Percentiles rank a stretch among this genome's conserved stretches.
Evolutionary conservation across 768 basidiomycete species (phyloP).

Genomic region (Podaxis sp.): DNA sequence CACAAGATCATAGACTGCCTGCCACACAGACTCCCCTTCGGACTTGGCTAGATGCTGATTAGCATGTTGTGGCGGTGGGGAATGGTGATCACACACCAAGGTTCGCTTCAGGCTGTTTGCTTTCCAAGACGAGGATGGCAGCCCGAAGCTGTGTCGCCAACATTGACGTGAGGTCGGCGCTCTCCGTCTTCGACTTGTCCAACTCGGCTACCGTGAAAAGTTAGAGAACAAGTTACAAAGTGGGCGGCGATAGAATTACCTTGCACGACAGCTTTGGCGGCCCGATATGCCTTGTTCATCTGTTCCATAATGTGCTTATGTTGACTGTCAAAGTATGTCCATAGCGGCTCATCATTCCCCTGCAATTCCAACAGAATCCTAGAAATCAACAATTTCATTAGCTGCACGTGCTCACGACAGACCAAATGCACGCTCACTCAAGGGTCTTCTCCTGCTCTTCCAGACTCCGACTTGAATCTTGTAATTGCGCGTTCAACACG

Average conservation of each 20-base stretch:
- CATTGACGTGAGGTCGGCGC: conserved; percentile 35
- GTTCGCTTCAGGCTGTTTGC: conserved; percentile 59
- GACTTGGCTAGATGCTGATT: conserved; percentile 52
- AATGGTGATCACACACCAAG: conserved; percentile 46
- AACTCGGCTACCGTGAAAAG: conserved; percentile 40
- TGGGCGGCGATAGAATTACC: conserved; percentile 26
- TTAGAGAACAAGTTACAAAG: conserved; percentile 15
- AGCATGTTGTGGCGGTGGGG: not conserved
- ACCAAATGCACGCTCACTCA: conserved; percentile 57
- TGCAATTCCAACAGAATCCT: conserved; percentile 91
- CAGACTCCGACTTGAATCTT: conserved; percentile 74
- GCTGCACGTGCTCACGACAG: not conserved
- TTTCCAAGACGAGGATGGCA: conserved; percentile 60
- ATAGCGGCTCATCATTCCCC: conserved; percentile 85
- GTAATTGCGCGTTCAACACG: conserved; percentile 72
- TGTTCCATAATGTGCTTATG: conserved; percentile 82
- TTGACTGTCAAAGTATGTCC: conserved; percentile 95
- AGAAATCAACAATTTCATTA: not conserved
- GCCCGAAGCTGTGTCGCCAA: conserved; percentile 59
- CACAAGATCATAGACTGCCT: conserved; percentile 72
- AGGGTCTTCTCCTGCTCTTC: conserved; percentile 98
- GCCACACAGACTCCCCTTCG: conserved; percentile 79
- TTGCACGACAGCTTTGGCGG: conserved; percentile 55
- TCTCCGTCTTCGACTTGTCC: conserved; percentile 40
- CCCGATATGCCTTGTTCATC: conserved; percentile 64